These are phyloP conservation scores for Vaccinium corymbosum DNA, from an alignment of 148 eudicot species.

Conservation along the genomic window DNA sequence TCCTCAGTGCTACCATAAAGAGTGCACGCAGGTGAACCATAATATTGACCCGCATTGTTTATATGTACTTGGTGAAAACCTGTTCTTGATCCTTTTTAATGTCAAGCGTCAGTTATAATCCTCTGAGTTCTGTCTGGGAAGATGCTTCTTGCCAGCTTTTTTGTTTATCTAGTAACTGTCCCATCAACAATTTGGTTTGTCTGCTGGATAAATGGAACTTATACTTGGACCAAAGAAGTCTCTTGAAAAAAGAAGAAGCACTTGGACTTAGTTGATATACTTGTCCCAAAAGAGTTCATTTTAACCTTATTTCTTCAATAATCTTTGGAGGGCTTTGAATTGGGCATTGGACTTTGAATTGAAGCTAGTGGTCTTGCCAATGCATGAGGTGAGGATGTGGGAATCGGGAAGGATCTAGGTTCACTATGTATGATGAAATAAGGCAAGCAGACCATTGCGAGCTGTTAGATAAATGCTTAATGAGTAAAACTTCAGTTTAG, in stretches of 20 bases:
- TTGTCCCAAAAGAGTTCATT: neutral
- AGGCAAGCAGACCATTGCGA: neutral
- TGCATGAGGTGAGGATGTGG: neutral
- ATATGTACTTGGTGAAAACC: neutral
- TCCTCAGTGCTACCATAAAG: slow-evolving; percentile 56
- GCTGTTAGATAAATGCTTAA: neutral
- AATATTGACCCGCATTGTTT: neutral
- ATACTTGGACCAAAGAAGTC: neutral
- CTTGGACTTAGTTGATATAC: neutral
- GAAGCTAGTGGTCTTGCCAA: neutral
- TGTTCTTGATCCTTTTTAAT: neutral
- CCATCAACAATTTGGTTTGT: neutral
- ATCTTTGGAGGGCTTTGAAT: neutral
- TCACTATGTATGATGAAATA: neutral
- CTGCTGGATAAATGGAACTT: neutral
- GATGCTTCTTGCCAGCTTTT: neutral
- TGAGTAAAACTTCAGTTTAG: no score
- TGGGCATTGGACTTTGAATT: neutral
- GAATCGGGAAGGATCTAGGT: neutral
- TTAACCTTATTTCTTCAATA: neutral
- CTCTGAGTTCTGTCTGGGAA: neutral
- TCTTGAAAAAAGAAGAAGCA: neutral
- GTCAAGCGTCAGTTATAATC: neutral
- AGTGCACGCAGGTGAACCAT: slow-evolving; percentile 60
- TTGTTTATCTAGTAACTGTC: neutral